Base-by-base conservation (phyloP, 495 filamentous ascomycete genomes). In the Annulohypoxylon moriforme region DNA sequence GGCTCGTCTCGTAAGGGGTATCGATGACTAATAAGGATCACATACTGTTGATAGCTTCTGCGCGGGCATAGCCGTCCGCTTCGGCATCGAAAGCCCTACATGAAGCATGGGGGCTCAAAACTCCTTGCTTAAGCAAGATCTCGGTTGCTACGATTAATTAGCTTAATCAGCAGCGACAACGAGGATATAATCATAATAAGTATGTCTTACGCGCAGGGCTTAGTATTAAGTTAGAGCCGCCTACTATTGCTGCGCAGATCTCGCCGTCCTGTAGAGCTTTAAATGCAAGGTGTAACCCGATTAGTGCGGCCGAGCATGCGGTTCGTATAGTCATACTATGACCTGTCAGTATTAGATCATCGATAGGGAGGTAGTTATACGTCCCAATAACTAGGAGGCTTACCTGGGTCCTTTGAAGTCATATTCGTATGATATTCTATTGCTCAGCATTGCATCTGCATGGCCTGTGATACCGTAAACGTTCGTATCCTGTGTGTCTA, bases 281-380 rank as follows among this genome's bases (percentile, higher is more conserved):
- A 27, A 79, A 81, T 0, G 85, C 88, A 25, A 85, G 66, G 73
- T 88, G 82, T 7, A 89, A 68, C 1, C 81, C 81, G 0, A 82
- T 73, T 52, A 88, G 71, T 55, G 83, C 84, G 0, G 83, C 77
- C 0, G 85, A 87, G 58, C 87, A 88, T 5, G 81, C 84, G 14
- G 83, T 85, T 55, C 78, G 77, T 14, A 82, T 64, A 14, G 75
- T 78, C 29, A 81, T 75, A 46, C 77, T 78, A 16, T 29, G 2
- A 29, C 22, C 1, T 0, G 0, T 25, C 24, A 44, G 6, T 36
- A n/a, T 59, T 59, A 42, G 56, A 4, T 16, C 24, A 14, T 40
- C 1, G 34, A 7, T 11, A 0, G 18, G 13, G 10, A 14, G n/a
- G 18, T 20, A n/a, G 8, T 25, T 29, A 6, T 29, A 6, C 27